Evolutionary conservation across 2,329 filamentous ascomycete species (phyloP).

Genomic region (Diplodia sapinea): DNA sequence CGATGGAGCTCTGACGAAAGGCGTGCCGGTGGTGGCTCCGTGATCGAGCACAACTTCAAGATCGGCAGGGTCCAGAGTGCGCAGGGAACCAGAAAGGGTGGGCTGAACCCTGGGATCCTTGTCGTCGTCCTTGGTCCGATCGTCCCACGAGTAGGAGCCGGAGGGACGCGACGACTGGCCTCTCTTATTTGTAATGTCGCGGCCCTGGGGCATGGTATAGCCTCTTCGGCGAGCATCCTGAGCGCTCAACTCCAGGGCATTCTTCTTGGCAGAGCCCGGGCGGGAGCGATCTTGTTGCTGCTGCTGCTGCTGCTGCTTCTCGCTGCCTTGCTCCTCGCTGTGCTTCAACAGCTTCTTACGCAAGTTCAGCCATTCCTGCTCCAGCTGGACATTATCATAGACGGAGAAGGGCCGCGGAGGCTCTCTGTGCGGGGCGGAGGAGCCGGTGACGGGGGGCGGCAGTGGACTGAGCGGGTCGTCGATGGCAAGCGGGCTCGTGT

Average conservation of each 20-base stretch:
- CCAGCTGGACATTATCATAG: slow-evolving; percentile 79
- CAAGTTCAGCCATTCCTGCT: slow-evolving; percentile 75
- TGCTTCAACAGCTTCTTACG: slow-evolving; percentile 56
- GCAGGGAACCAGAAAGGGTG: slow-evolving; percentile 39
- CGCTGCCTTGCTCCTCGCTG: slow-evolving; percentile 45
- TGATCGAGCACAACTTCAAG: slow-evolving; percentile 37
- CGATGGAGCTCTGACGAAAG: slow-evolving; percentile 58
- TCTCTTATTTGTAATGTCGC: slow-evolving; percentile 6
- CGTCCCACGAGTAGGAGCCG: slow-evolving; percentile 24
- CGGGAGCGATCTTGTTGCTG: slow-evolving; percentile 26
- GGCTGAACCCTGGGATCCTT: slow-evolving; percentile 34
- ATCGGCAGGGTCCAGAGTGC: slow-evolving; percentile 41
- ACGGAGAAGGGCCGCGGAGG: slow-evolving; percentile 78
- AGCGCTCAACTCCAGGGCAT: slow-evolving; percentile 27
- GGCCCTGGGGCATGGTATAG: slow-evolving; percentile 21
- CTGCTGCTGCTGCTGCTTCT: slow-evolving; percentile 40
- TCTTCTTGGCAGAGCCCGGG: slow-evolving; percentile 34
- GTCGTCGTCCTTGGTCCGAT: slow-evolving; percentile 37
- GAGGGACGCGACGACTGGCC: slow-evolving; percentile 27
- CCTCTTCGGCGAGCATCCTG: slow-evolving; percentile 20
- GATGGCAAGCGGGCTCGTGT: slow-evolving; percentile 79
- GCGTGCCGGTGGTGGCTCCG: slow-evolving; percentile 54
- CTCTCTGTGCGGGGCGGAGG: slow-evolving; percentile 57
- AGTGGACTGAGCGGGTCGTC: slow-evolving; percentile 83
- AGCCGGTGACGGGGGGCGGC: slow-evolving; percentile 58